phyloP scores from a whole-genome alignment of 2,329 filamentous ascomycete genomes.

The Penicillium sp. region DNA sequence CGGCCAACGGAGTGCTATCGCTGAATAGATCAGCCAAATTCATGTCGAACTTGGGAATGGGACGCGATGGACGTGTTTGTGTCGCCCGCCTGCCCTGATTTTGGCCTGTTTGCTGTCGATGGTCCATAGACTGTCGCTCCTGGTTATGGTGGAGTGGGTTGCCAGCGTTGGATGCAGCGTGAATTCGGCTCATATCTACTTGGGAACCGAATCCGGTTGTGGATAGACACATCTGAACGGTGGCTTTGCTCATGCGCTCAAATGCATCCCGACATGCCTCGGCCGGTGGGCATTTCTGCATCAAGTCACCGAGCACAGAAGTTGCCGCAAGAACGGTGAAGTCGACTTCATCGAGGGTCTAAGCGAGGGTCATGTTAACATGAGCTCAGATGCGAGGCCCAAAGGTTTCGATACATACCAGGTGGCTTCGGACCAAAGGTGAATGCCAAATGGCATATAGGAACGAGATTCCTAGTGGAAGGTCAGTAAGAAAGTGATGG shows the following conservation, averaged over 20 bases:
- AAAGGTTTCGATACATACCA: constrained; percentile 58
- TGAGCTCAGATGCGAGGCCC: background rate
- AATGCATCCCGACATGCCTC: constrained; percentile 94
- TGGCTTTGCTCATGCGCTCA: constrained; percentile 90
- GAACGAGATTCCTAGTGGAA: constrained; percentile 68
- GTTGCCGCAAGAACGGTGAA: constrained; percentile 92
- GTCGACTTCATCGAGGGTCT: constrained; percentile 92
- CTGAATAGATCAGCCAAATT: constrained; percentile 52
- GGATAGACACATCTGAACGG: constrained; percentile 88
- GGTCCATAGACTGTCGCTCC: constrained; percentile 22
- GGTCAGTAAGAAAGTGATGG: constrained; percentile 9
- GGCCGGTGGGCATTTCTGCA: constrained; percentile 90
- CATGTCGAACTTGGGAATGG: constrained; percentile 57
- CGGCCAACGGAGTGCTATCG: constrained; percentile 41
- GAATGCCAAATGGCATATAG: constrained; percentile 98
- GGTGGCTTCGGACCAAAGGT: constrained; percentile 73
- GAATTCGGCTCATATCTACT: constrained; percentile 29
- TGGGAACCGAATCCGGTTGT: constrained; percentile 71
- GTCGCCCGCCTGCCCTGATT: constrained; percentile 31
- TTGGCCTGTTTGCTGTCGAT: constrained; percentile 23
- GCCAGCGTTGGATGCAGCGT: constrained; percentile 16
- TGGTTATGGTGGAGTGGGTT: constrained; percentile 15
- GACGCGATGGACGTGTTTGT: constrained; percentile 41
- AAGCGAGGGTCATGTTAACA: constrained; percentile 10
- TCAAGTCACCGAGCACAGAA: constrained; percentile 84